Evolutionary conservation across 345 rosid genomes (phyloP).

Genomic region (Pistacia integerrima): DNA sequence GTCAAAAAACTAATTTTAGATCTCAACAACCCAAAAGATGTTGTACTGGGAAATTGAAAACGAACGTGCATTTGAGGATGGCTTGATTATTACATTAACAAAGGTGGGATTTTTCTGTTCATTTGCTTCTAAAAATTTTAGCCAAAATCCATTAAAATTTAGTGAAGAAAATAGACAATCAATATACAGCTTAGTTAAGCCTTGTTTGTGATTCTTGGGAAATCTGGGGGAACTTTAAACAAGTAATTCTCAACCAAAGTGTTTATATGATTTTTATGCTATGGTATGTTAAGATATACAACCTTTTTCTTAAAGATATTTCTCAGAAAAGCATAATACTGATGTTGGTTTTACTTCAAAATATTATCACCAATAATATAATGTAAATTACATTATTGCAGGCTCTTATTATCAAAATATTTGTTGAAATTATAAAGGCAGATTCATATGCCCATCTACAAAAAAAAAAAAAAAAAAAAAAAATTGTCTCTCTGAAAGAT

Average conservation of each 20-base stretch:
- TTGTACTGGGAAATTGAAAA: neutral
- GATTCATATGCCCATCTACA: too few relatives aligned
- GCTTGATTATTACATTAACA: neutral
- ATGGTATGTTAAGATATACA: too few relatives aligned
- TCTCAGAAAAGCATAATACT: too few relatives aligned
- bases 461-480: too few relatives aligned
- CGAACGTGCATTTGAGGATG: neutral
- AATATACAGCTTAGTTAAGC: neutral
- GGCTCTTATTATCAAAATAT: too few relatives aligned
- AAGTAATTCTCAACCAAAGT: neutral
- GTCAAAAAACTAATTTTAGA: neutral
- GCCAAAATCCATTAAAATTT: neutral
- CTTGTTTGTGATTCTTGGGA: neutral
- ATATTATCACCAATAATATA: too few relatives aligned
- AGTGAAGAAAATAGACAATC: neutral
- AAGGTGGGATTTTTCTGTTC: neutral
- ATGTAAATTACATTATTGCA: too few relatives aligned
- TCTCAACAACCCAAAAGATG: neutral
- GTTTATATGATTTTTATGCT: too few relatives aligned
- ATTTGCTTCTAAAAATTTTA: neutral
- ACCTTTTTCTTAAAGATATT: too few relatives aligned
- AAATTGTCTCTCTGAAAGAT: too few relatives aligned
- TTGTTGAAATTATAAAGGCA: too few relatives aligned
- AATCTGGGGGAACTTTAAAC: neutral
- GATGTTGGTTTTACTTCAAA: too few relatives aligned